A percentile compares a stretch with the other conserved stretches of the same genome.
These are phyloP conservation scores for Immersiella caudata DNA, from an alignment of 495 filamentous ascomycete genomes.

Conservation along the genomic window DNA sequence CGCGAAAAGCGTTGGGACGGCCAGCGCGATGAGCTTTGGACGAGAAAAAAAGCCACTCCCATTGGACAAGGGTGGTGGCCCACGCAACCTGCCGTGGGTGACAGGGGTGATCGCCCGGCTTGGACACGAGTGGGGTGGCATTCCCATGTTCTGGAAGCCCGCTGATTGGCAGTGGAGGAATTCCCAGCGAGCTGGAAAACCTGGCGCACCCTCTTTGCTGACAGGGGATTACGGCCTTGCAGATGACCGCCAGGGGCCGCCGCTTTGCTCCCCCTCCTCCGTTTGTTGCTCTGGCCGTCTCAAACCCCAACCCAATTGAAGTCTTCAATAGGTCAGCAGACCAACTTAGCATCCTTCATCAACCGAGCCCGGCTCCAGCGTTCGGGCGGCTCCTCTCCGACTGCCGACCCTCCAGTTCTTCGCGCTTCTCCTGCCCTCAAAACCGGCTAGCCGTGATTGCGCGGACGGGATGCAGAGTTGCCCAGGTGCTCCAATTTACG, in stretches of 20 bases:
- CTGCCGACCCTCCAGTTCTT: background rate
- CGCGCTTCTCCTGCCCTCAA: background rate
- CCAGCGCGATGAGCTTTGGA: conserved; percentile 5
- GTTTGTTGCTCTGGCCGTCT: background rate
- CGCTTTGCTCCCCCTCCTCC: background rate
- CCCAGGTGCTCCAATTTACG: background rate
- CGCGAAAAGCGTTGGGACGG: background rate
- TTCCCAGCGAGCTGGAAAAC: conserved; percentile 21
- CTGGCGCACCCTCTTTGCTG: conserved; percentile 10
- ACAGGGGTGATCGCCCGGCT: conserved; percentile 1
- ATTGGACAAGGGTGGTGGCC: conserved; percentile 10
- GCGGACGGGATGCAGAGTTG: background rate
- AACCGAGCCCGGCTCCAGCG: background rate
- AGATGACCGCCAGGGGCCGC: conserved; percentile 12
- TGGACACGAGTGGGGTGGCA: conserved; percentile 15
- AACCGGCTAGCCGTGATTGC: conserved; percentile 6
- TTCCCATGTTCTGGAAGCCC: conserved; percentile 19
- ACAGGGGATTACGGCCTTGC: conserved; percentile 12
- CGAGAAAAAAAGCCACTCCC: conserved; percentile 12
- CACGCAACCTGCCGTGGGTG: background rate
- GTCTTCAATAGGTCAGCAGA: conserved; percentile 20
- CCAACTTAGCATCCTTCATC: background rate
- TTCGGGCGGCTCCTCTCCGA: background rate
- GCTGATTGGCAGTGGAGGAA: conserved; percentile 9
- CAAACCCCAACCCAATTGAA: conserved; percentile 14